phyloP scores from a whole-genome alignment of 768 basidiomycete species.

The Pleurotus djamor region DNA sequence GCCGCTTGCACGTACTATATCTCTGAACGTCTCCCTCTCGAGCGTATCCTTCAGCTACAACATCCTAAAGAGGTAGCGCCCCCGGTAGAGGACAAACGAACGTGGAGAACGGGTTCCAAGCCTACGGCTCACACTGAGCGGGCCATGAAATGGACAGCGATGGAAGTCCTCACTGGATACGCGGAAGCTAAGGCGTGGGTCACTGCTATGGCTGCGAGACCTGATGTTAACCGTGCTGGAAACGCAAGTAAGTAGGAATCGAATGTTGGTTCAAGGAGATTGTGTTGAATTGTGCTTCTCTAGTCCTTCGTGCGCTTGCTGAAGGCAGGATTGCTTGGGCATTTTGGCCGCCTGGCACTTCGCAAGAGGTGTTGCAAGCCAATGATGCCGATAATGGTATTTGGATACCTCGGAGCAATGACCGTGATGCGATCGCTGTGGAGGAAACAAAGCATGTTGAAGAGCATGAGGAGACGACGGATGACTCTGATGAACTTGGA shows the following conservation, averaged over 20 bases:
- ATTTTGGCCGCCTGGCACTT: conserved; percentile 70
- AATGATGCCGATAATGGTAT: conserved; percentile 43
- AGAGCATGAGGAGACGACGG: conserved; percentile 25
- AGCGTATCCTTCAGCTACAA: conserved; percentile 58
- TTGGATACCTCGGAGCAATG: conserved; percentile 43
- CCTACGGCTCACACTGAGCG: conserved; percentile 17
- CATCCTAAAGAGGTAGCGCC: conserved; percentile 43
- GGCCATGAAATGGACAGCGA: conserved; percentile 69
- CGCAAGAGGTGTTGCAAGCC: conserved; percentile 20
- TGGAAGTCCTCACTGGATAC: conserved; percentile 79
- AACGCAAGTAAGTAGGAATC: conserved; percentile 88
- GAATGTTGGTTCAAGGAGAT: too few species aligned
- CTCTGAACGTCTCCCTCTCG: conserved; percentile 71
- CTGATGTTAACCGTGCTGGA: conserved; percentile 87
- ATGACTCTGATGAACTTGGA: conserved; percentile 18
- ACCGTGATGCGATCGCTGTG: background rate
- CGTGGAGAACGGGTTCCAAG: conserved; percentile 63
- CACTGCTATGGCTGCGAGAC: conserved; percentile 88
- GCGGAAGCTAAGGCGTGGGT: conserved; percentile 80
- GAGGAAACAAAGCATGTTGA: conserved; percentile 24
- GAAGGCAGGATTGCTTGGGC: conserved; percentile 83
- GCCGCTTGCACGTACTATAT: conserved; percentile 80
- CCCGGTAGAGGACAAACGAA: conserved; percentile 63
- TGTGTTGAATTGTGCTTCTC: background rate
- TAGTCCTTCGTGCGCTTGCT: conserved; percentile 81